Conservation (phyloP, 352 stramenopile species). For the Pythium brachiatum region DNA sequence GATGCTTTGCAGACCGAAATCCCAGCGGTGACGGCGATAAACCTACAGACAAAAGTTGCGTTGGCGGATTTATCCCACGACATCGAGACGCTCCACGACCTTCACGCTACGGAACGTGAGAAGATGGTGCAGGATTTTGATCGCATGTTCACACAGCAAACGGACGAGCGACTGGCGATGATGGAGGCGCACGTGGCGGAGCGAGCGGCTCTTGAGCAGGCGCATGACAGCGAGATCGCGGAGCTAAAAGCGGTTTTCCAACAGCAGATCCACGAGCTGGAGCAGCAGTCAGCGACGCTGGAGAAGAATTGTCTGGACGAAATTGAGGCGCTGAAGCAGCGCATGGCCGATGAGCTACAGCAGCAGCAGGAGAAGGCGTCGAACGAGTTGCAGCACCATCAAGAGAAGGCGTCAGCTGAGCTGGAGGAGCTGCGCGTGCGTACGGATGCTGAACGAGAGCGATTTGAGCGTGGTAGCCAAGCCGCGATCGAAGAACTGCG, state of each 20-base stretch:
- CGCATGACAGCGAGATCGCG: constrained; percentile 27
- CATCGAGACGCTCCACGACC: constrained; percentile 42
- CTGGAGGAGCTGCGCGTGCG: constrained; percentile 26
- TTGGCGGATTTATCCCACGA: constrained; percentile 39
- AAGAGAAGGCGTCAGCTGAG: constrained; percentile 1
- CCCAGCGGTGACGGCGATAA: constrained; percentile 31
- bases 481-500: constrained; percentile 5
- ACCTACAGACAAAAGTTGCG: constrained; percentile 34
- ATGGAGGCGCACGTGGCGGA: constrained; percentile 37
- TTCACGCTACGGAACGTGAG: constrained; percentile 36
- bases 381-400: constrained; percentile 18
- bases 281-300: constrained; percentile 28
- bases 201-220: constrained; percentile 24
- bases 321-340: constrained; percentile 34
- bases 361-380: constrained; percentile 1
- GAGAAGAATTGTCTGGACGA: constrained; percentile 36
- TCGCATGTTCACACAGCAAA: constrained; percentile 34
- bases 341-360: constrained; percentile 14
- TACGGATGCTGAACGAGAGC: background rate
- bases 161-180: constrained; percentile 45
- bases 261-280: constrained; percentile 29
- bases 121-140: constrained; percentile 48
- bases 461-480: background rate
- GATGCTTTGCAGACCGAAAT: constrained; percentile 51
- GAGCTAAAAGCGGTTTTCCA: constrained; percentile 29